phyloP scores from a whole-genome alignment of 2,329 filamentous ascomycete species.

The Fusarium penzigii region DNA sequence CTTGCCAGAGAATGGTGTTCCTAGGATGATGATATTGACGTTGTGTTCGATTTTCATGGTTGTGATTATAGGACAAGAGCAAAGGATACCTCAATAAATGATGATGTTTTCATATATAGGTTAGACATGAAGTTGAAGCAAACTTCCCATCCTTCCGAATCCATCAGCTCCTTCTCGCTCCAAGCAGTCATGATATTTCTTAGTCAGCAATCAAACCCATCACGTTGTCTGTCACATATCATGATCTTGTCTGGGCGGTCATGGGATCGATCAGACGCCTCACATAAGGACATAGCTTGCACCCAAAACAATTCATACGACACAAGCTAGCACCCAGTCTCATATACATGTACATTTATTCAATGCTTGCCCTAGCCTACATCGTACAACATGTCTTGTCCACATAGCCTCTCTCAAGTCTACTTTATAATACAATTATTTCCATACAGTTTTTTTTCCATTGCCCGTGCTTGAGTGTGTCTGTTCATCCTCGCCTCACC shows the following conservation, averaged over 20 bases:
- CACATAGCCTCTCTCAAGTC: conserved; percentile 22
- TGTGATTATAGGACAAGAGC: background rate
- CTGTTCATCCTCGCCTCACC: conserved; percentile 13
- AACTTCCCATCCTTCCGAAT: background rate
- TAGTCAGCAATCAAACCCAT: conserved; percentile 26
- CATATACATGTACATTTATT: conserved; percentile 24
- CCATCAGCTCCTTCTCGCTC: background rate
- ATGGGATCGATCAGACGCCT: no score
- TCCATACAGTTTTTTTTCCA: background rate
- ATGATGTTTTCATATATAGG: no score
- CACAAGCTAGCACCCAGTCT: no score
- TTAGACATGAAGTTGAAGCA: no score
- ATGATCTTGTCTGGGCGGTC: no score
- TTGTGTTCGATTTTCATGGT: conserved; percentile 10
- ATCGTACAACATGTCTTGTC: conserved; percentile 25
- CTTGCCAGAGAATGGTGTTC: conserved; percentile 17
- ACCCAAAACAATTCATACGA: no score
- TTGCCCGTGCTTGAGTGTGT: conserved; percentile 1
- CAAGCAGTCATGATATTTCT: conserved; percentile 15
- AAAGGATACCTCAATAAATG: background rate
- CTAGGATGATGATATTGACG: conserved; percentile 19
- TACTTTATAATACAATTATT: conserved; percentile 28
- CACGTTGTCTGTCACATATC: no score
- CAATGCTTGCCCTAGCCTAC: conserved; percentile 26
- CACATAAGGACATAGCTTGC: no score